Evolutionary conservation across 2,329 filamentous ascomycete genomes (phyloP), one percentile per base, ranked within the genome.

Genomic region (Penicillium sp.): DNA sequence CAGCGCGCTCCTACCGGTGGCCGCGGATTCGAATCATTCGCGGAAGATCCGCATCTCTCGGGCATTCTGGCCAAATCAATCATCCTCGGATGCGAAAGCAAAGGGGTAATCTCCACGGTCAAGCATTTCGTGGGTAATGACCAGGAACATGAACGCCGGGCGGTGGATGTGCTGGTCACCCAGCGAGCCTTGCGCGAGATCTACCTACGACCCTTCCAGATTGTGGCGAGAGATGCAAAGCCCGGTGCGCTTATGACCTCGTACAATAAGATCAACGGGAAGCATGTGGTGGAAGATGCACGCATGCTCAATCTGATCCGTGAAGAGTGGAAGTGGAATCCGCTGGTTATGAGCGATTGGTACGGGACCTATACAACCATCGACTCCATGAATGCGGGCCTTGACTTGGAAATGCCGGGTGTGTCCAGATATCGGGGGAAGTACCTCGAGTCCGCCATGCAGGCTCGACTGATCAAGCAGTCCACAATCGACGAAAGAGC

Each of bases 51-150:
- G 9, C 56, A 70, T 59, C 64, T 72, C 9, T 64, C 68, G 15
- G 70, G 70, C 2, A 64, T 40, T 22, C 17, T 72, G 35, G 69
- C 71, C 8, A 61, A 57, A 12, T 58, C 56, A 1, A 65, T 66
- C 28, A 88, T 91, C 69, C 86, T 84, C 22, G 89, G 89, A 9
- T 80, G 89, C 55, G 90, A 93, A 71, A 86, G 87, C 28, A 87
- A 85, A 57, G 87, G 89, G 0, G 84, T 95, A 35, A 87, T 88
- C 8, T 90, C 91, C 13, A 91, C 91, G 0, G 88, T 93, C 67
- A 95, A 95, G 80, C 91, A 81, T 58, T 81, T 79, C 62, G 78
- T 80, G 37, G 76, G 73, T 60, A 81, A 81, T 66, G 79, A 81
- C 40, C 77, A 79, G 57, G 79, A 81, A 50, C 75, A 80, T 60